These are phyloP conservation scores for Cicer yamashitae DNA, from an alignment of 306 rosid species.

Conservation along the genomic window DNA sequence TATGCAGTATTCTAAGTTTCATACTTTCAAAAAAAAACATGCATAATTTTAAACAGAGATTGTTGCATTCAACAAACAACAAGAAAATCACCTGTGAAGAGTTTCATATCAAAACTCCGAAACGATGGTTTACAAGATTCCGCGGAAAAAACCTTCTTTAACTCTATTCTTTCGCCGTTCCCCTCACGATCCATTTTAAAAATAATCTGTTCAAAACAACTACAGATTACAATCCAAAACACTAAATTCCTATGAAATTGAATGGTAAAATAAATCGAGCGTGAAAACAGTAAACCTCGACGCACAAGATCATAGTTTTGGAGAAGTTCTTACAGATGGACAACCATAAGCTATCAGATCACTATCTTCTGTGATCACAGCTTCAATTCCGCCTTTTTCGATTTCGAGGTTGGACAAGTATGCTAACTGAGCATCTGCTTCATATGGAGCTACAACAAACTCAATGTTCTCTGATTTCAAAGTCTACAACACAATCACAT, in stretches of 20 bases:
- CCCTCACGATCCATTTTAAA: conserved; percentile 93
- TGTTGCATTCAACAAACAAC: conserved; percentile 34
- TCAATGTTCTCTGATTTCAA: conserved; percentile 80
- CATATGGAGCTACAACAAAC: conserved; percentile 96
- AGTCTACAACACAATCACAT: conserved; percentile 55
- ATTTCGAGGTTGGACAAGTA: conserved; percentile 66
- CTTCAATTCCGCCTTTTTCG: conserved; percentile 71
- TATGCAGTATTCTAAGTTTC: background rate
- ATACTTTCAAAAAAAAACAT: conserved; percentile 11
- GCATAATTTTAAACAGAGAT: conserved; percentile 17
- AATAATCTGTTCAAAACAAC: conserved; percentile 61
- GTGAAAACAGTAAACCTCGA: conserved; percentile 45
- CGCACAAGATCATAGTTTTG: conserved; percentile 51
- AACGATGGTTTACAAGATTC: conserved; percentile 67
- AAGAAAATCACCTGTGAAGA: conserved; percentile 66
- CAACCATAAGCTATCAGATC: conserved; percentile 85
- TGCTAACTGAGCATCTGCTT: conserved; percentile 97
- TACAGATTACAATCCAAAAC: conserved; percentile 44
- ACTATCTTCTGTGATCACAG: conserved; percentile 79
- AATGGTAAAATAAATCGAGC: conserved; percentile 37
- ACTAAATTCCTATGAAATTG: conserved; percentile 27
- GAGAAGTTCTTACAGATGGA: conserved; percentile 80
- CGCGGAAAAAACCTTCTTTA: conserved; percentile 67
- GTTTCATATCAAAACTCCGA: conserved; percentile 63
- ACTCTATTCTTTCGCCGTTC: conserved; percentile 76